Percentiles rank a stretch among this genome's conserved stretches.
Conservation (phyloP, 768 basidiomycete genomes). For the Chiua virens region DNA sequence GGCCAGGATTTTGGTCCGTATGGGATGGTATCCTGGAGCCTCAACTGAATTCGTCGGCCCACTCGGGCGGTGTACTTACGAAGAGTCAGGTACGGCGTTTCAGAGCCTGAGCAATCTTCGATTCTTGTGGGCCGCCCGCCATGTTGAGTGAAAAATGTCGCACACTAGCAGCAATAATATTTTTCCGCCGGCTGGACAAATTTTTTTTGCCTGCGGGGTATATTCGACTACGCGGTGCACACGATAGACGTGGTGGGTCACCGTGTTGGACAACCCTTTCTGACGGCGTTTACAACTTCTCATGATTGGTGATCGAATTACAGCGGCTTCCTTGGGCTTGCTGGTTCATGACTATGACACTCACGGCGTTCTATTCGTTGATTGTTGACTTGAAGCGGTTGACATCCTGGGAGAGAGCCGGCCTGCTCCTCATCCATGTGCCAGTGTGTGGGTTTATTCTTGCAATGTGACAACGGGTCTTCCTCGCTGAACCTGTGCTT, state of each 20-base stretch:
- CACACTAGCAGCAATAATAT: neutral
- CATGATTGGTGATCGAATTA: neutral
- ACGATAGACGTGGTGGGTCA: neutral
- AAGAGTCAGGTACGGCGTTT: neutral
- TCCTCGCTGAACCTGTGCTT: neutral
- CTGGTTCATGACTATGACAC: neutral
- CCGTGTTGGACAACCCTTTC: neutral
- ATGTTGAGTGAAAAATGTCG: neutral
- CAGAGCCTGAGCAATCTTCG: neutral
- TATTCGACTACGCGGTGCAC: neutral
- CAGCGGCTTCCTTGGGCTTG: neutral
- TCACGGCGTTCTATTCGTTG: neutral
- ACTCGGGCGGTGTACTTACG: neutral
- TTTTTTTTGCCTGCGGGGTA: neutral
- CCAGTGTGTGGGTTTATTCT: conserved; percentile 1
- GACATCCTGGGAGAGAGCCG: conserved; percentile 1
- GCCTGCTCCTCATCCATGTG: neutral
- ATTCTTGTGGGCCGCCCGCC: neutral
- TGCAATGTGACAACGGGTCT: neutral
- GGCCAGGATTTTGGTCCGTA: conserved; percentile 46
- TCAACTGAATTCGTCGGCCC: neutral
- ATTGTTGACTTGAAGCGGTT: neutral
- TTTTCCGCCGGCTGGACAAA: neutral
- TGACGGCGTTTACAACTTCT: neutral
- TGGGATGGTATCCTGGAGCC: neutral